phyloP scores from a whole-genome alignment of 2,329 filamentous ascomycete genomes.

The Aurifilum marmelostoma region DNA sequence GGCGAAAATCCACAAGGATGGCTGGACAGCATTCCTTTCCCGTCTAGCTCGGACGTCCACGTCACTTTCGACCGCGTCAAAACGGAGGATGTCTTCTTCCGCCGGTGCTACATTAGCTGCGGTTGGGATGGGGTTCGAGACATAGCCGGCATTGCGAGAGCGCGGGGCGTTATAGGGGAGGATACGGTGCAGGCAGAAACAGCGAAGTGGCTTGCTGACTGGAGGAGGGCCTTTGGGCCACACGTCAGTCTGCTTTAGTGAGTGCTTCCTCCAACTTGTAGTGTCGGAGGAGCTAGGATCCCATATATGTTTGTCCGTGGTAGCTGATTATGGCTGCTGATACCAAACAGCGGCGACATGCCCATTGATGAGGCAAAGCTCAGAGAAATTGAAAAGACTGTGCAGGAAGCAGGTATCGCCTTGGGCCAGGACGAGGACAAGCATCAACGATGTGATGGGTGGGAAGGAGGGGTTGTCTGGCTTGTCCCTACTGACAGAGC shows the following conservation, averaged over 20 bases:
- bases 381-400: constrained; percentile 31
- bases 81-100: constrained; percentile 36
- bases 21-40: constrained; percentile 35
- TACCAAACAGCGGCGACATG: constrained; percentile 33
- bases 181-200: constrained; percentile 31
- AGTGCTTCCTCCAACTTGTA: constrained; percentile 27
- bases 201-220: constrained; percentile 35
- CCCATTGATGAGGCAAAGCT: constrained; percentile 34
- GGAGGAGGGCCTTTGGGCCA: constrained; percentile 36
- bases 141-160: constrained; percentile 35
- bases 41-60: constrained; percentile 20
- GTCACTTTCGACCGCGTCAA: constrained; percentile 33
- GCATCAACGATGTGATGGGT: constrained; percentile 26
- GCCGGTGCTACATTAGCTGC: constrained; percentile 37
- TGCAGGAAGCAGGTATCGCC: constrained; percentile 33
- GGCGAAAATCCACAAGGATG: constrained; percentile 35
- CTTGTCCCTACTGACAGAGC: constrained; percentile 38
- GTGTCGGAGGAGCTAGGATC: no score
- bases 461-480: constrained; percentile 39
- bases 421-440: constrained; percentile 16
- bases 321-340: constrained; percentile 4
- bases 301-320: no score
- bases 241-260: constrained; percentile 42
- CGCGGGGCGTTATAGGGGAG: constrained; percentile 34
- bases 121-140: constrained; percentile 32